Conservation (phyloP, 2,329 filamentous ascomycete species). For the Pseudogymnoascus sp. region DNA sequence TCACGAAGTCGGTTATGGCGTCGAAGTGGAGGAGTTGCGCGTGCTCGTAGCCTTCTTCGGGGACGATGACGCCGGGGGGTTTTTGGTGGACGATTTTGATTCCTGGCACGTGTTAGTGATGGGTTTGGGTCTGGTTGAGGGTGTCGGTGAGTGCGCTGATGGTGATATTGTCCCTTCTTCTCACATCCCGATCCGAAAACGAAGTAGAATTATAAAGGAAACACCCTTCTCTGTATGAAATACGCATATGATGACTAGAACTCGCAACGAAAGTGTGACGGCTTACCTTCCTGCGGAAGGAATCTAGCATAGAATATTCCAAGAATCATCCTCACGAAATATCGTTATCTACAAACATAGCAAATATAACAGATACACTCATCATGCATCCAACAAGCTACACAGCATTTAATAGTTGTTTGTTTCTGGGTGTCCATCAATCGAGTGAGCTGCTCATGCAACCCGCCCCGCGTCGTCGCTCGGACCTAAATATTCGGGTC, state of each 20-base stretch:
- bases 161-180: neutral
- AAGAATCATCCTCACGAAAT: conserved; percentile 47
- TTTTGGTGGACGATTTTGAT: conserved; percentile 57
- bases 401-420: neutral
- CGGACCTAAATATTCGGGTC: neutral
- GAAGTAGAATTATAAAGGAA: neutral
- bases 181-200: neutral
- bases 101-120: conserved; percentile 32
- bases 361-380: neutral
- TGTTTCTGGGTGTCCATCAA: neutral
- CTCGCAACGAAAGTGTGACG: neutral
- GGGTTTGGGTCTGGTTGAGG: neutral
- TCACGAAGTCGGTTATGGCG: conserved; percentile 83
- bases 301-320: conserved; percentile 65
- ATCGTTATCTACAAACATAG: neutral
- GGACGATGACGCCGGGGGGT: conserved; percentile 54
- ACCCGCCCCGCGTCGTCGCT: neutral
- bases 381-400: neutral
- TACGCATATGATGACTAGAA: neutral
- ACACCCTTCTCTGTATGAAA: neutral
- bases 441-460: neutral
- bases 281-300: conserved; percentile 54
- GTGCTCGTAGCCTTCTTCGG: conserved; percentile 38
- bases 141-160: neutral
- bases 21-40: conserved; percentile 74